These are phyloP conservation scores for Sporothrix dimorphospora DNA, from an alignment of 2,329 filamentous ascomycete species.

Conservation along the genomic window DNA sequence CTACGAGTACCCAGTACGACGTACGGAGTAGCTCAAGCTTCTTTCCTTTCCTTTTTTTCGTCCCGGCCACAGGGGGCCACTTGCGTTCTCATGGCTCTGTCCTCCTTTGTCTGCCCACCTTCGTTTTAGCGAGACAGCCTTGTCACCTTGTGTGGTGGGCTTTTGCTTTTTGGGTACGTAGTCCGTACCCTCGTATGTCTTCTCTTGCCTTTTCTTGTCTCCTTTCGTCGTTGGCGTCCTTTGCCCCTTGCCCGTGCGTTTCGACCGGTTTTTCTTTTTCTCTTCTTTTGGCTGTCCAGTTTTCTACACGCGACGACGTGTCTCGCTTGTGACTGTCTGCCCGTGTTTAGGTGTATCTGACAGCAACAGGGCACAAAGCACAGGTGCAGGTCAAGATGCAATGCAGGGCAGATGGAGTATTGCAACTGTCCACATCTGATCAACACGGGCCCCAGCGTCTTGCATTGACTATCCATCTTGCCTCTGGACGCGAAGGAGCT, in stretches of 20 bases:
- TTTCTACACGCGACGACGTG: not conserved
- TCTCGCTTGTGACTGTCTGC: not conserved
- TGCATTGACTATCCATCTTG: not conserved
- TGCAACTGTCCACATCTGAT: not conserved
- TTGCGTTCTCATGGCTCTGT: not conserved
- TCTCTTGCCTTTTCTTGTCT: not conserved
- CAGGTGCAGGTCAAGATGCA: not conserved
- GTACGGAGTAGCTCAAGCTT: constrained; percentile 17
- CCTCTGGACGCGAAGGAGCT: not conserved
- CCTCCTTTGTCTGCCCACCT: not conserved
- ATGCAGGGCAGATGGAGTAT: not conserved
- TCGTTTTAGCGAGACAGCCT: constrained; percentile 6
- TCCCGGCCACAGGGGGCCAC: too few species aligned
- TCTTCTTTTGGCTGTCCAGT: not conserved
- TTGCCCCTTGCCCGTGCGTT: constrained; percentile 13
- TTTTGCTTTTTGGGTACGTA: too few species aligned
- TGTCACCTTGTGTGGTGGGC: not conserved
- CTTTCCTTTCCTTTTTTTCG: not conserved
- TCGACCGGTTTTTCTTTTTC: not conserved
- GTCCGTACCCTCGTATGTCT: too few species aligned
- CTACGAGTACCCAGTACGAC: too few species aligned
- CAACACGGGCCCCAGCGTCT: not conserved
- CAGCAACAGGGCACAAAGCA: not conserved
- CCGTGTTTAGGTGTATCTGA: not conserved
- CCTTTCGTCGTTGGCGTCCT: not conserved